phyloP scores from a whole-genome alignment of 1,139 yeast species.

The Zhuliangozyma parablackwelliae region DNA sequence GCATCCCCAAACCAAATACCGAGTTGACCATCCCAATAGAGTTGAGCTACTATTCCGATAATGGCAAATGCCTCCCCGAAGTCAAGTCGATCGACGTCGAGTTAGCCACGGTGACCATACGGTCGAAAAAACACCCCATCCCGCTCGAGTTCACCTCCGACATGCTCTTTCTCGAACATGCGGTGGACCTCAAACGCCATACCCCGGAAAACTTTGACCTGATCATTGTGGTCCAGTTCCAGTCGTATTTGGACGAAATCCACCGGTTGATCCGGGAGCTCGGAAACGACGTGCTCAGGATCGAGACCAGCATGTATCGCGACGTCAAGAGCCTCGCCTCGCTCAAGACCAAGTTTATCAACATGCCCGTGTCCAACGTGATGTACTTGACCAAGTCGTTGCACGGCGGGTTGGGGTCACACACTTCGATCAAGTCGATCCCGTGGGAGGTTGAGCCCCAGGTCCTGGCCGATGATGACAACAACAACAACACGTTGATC shows the following conservation, averaged over 20 bases:
- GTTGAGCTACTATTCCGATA: slow-evolving; percentile 20
- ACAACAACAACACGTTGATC: slow-evolving; percentile 10
- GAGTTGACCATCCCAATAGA: slow-evolving; percentile 33
- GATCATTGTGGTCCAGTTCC: slow-evolving; percentile 28
- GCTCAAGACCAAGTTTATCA: slow-evolving; percentile 30
- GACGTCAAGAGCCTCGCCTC: slow-evolving; percentile 37
- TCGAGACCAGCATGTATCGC: slow-evolving; percentile 33
- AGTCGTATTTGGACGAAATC: slow-evolving; percentile 24
- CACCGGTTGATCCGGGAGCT: slow-evolving; percentile 27
- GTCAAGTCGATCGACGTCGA: slow-evolving; percentile 32
- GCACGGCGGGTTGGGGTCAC: slow-evolving; percentile 16
- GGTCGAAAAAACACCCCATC: slow-evolving; percentile 31
- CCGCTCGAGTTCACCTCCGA: slow-evolving; percentile 43
- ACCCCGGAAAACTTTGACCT: slow-evolving; percentile 26
- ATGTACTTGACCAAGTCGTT: slow-evolving; percentile 11
- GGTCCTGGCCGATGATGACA: slow-evolving; percentile 2
- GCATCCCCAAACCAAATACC: slow-evolving; percentile 11
- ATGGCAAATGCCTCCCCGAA: slow-evolving; percentile 17
- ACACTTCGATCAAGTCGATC: slow-evolving; percentile 16
- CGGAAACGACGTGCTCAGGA: slow-evolving; percentile 32
- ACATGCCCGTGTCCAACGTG: slow-evolving; percentile 17
- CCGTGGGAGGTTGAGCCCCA: slow-evolving; percentile 23
- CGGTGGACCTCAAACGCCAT: slow-evolving; percentile 15
- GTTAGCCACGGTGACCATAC: slow-evolving; percentile 32
- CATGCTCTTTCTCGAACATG: slow-evolving; percentile 30